Percentiles rank a stretch among this genome's conserved stretches.
phyloP scores from a whole-genome alignment of 2,329 filamentous ascomycete genomes.

The Cercospora sp. region DNA sequence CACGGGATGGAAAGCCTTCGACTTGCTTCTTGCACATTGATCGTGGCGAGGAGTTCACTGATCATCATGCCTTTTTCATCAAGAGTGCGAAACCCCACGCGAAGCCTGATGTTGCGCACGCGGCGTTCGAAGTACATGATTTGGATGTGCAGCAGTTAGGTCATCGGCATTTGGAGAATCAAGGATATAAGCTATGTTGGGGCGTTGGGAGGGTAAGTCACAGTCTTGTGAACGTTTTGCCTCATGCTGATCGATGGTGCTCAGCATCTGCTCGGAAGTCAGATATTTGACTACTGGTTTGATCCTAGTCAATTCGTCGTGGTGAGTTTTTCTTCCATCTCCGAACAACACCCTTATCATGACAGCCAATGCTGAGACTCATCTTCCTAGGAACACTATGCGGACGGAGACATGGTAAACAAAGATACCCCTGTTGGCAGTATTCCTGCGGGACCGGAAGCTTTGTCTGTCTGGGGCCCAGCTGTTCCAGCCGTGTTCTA shows the following conservation, averaged over 20 bases:
- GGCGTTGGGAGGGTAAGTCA: constrained; percentile 57
- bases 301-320: constrained; percentile 54
- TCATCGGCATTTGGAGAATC: constrained; percentile 64
- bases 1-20: constrained; percentile 30
- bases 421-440: constrained; percentile 47
- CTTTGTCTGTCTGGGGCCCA: constrained; percentile 37
- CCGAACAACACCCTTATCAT: neutral
- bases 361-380: neutral
- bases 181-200: constrained; percentile 66
- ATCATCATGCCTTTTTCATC: constrained; percentile 59
- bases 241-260: neutral
- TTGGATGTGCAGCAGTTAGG: constrained; percentile 69
- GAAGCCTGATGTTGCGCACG: constrained; percentile 58
- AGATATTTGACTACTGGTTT: constrained; percentile 68
- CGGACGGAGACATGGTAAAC: constrained; percentile 67
- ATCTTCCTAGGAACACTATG: constrained; percentile 48
- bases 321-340: neutral
- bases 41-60: constrained; percentile 47
- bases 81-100: constrained; percentile 23
- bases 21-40: constrained; percentile 58
- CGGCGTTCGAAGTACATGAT: constrained; percentile 68
- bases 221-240: neutral
- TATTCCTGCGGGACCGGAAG: constrained; percentile 40
- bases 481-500: constrained; percentile 30
- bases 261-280: constrained; percentile 64